phyloP scores from a whole-genome alignment of 306 rosid species.

The Arachis hypogaea region DNA sequence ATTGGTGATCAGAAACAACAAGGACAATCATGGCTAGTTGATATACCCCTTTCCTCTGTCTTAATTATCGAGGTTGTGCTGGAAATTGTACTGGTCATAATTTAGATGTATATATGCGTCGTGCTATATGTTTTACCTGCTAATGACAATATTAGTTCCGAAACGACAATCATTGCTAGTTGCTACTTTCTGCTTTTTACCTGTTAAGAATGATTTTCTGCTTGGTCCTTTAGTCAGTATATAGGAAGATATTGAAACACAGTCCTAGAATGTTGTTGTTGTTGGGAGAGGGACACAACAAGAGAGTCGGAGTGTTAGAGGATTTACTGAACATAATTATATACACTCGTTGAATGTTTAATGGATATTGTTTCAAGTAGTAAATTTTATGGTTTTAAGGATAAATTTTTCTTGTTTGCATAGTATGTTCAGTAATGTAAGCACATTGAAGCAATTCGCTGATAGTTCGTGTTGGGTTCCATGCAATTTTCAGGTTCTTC shows the following conservation, averaged over 20 bases:
- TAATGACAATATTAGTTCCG: neutral
- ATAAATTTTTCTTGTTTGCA: conserved; percentile 22
- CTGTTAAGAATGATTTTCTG: neutral
- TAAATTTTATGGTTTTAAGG: neutral
- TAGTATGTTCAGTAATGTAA: neutral
- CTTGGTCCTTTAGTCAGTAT: conserved; percentile 5
- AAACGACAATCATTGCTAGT: neutral
- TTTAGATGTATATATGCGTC: neutral
- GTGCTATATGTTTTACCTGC: neutral
- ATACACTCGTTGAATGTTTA: conserved; percentile 2
- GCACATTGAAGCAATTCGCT: conserved; percentile 15
- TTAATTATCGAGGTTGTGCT: neutral
- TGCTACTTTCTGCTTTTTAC: neutral
- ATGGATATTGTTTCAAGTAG: conserved; percentile 5
- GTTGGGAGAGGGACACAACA: neutral
- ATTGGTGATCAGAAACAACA: neutral
- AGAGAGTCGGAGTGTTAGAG: neutral
- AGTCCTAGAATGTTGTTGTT: conserved; percentile 7
- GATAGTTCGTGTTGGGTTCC: neutral
- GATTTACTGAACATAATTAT: conserved; percentile 7
- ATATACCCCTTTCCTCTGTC: neutral
- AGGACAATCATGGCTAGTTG: neutral
- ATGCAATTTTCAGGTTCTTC: conserved; percentile 68
- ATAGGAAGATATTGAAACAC: neutral
- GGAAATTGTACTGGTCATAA: neutral